These are phyloP conservation scores for Diaporthe eres DNA, from an alignment of 2,329 filamentous ascomycete species.

Conservation along the genomic window DNA sequence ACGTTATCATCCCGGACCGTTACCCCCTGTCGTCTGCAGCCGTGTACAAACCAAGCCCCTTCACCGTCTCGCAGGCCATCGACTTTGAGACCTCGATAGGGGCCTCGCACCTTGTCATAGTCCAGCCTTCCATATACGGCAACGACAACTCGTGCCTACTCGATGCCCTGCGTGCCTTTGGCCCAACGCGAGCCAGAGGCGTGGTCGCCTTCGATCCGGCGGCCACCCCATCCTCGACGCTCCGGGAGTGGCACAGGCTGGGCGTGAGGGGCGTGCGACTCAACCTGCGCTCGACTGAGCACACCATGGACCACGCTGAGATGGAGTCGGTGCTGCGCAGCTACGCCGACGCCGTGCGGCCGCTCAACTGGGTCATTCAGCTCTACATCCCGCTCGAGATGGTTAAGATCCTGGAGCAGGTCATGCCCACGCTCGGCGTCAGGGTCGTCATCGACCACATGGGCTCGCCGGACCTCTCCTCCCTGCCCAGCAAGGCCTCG, in stretches of 20 bases:
- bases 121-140: constrained; percentile 50
- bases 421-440: constrained; percentile 47
- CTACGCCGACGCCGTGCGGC: constrained; percentile 47
- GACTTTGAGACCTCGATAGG: constrained; percentile 45
- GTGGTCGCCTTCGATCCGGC: constrained; percentile 50
- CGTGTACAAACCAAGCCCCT: constrained; percentile 35
- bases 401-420: constrained; percentile 44
- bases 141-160: constrained; percentile 50
- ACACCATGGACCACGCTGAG: constrained; percentile 43
- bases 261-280: constrained; percentile 51
- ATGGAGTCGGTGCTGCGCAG: constrained; percentile 44
- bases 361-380: constrained; percentile 49
- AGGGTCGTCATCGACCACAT: constrained; percentile 48
- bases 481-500: constrained; percentile 29
- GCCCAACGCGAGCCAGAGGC: constrained; percentile 45
- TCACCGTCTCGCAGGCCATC: constrained; percentile 39
- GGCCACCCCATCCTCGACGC: constrained; percentile 43
- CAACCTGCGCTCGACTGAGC: constrained; percentile 48
- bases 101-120: constrained; percentile 47
- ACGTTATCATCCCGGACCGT: constrained; percentile 45
- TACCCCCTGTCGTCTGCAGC: constrained; percentile 38
- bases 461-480: constrained; percentile 43
- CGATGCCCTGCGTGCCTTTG: constrained; percentile 47
- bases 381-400: constrained; percentile 48
- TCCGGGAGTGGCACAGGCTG: constrained; percentile 47